These are phyloP conservation scores for Lanzia echinophila DNA, from an alignment of 2,329 filamentous ascomycete genomes.

Conservation along the genomic window DNA sequence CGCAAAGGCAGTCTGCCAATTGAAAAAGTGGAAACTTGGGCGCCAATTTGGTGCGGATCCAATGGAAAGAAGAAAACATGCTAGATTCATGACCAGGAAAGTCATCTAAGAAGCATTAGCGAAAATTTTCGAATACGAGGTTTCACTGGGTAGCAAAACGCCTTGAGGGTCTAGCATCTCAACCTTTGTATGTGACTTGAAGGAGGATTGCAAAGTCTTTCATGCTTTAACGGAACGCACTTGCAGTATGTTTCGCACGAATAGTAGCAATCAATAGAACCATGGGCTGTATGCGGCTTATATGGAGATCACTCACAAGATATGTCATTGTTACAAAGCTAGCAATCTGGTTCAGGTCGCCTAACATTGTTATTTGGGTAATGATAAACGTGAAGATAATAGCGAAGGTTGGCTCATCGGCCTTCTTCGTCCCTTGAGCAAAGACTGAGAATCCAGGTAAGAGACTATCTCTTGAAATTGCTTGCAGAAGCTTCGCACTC, in stretches of 20 bases:
- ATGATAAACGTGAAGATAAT: slow-evolving; percentile 70
- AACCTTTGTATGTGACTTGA: too few relatives aligned
- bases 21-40: slow-evolving; percentile 84
- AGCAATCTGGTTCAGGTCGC: slow-evolving; percentile 81
- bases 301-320: slow-evolving; percentile 41
- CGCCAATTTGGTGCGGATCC: slow-evolving; percentile 84
- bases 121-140: not conserved
- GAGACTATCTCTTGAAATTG: slow-evolving; percentile 70
- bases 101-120: slow-evolving; percentile 54
- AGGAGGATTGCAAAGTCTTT: too few relatives aligned
- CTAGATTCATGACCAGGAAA: slow-evolving; percentile 81
- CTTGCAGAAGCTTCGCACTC: slow-evolving; percentile 77
- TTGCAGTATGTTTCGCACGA: too few relatives aligned
- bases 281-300: too few relatives aligned
- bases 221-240: too few relatives aligned
- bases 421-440: slow-evolving; percentile 62
- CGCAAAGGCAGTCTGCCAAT: slow-evolving; percentile 70
- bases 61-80: slow-evolving; percentile 80
- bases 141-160: too few relatives aligned
- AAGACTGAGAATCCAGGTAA: slow-evolving; percentile 71
- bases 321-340: slow-evolving; percentile 89
- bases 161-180: too few relatives aligned
- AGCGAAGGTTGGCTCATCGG: slow-evolving; percentile 70
- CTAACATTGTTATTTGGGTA: slow-evolving; percentile 73
- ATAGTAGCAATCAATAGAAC: too few relatives aligned